phyloP scores from a whole-genome alignment of 192 early-diverging fungal species.

The Gryganskiella cystojenkinii region DNA sequence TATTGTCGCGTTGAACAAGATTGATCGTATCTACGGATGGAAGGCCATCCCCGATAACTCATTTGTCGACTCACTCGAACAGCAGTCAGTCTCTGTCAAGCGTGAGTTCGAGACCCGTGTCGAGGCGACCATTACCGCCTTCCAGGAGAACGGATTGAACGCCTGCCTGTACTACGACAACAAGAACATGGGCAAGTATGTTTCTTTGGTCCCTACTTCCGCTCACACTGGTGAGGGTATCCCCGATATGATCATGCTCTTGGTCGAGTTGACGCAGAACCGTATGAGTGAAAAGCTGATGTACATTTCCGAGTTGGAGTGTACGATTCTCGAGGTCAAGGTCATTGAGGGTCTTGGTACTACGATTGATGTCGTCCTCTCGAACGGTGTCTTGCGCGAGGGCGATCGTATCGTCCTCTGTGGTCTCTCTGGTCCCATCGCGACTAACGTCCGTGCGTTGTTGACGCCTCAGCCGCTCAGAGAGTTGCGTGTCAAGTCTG shows the following conservation, averaged over 20 bases:
- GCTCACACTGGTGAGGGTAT: conserved; percentile 99
- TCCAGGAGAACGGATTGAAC: conserved; percentile 98
- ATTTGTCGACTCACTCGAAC: conserved; percentile 79
- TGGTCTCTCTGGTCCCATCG: conserved; percentile 94
- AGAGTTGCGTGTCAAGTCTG: conserved; percentile 96
- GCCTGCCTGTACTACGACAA: conserved; percentile 94
- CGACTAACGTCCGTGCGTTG: conserved; percentile 91
- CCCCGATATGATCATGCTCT: conserved; percentile 93
- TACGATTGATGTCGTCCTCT: conserved; percentile 96
- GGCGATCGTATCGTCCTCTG: conserved; percentile 97
- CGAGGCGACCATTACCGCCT: conserved; percentile 78
- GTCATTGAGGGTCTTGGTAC: conserved; percentile 98
- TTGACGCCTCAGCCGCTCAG: conserved; percentile 99
- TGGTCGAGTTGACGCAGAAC: conserved; percentile 92
- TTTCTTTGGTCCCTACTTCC: conserved; percentile 97
- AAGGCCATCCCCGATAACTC: conserved; percentile 83
- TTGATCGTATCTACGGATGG: conserved; percentile 97
- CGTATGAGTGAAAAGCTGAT: conserved; percentile 95
- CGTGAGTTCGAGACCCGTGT: conserved; percentile 90
- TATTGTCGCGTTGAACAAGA: conserved; percentile 99
- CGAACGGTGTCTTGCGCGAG: conserved; percentile 94
- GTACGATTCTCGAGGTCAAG: conserved; percentile 99
- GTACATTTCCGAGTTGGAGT: conserved; percentile 96
- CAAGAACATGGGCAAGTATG: conserved; percentile 93
- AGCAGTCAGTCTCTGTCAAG: conserved; percentile 78